Evolutionary conservation across 1,139 yeast species (phyloP), one percentile per base, ranked within the genome.

Genomic region (Zygosaccharomyces pseudobailii): DNA sequence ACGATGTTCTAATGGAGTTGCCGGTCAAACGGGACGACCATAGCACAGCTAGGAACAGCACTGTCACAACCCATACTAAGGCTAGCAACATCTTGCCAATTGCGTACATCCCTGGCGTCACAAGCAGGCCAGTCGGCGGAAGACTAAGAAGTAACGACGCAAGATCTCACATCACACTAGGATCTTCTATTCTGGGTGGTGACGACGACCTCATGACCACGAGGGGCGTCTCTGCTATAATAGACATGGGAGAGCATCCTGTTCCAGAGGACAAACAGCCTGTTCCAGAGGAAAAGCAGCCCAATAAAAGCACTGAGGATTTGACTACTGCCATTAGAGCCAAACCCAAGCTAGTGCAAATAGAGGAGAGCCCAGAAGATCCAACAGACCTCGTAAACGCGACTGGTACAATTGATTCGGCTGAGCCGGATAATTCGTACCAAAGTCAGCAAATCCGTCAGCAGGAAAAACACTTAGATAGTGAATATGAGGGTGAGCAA

Each of bases 81-180:
- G 95, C 94, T 4, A 85, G 95, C 6, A 89, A 90, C 65, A 82
- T 90, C 52, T 76, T 89, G 52, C 96, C 96, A n/a, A 84, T 89
- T 54, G 96, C 95, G 2, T 89, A 89, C 64, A 87, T 89, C 51
- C 97, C 97, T 0, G 97, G 97, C 33, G 96, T 88, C 34, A 84
- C 88, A 1, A 55, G 47, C 48, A 82, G 81, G n/a, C 71, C 83
- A 2, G 46, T 56, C 24, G 8, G 48, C 55, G 22, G 57, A 47
- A 50, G 47, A 36, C 40, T 32, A 41, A 52, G 51, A n/a, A 49
- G 55, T 6, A 64, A 61, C 6, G 67, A 63, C 43, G 53, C 59
- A 5, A 53, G 62, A 20, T 63, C 68, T 7, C 69, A 65, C 48
- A 64, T 64, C 34, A 65, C 69, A 0, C 42, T 65, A 33, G 67